Evolutionary conservation across 2,329 filamentous ascomycete genomes (phyloP).

Genomic region (Magnaporthiopsis rhizophila): DNA sequence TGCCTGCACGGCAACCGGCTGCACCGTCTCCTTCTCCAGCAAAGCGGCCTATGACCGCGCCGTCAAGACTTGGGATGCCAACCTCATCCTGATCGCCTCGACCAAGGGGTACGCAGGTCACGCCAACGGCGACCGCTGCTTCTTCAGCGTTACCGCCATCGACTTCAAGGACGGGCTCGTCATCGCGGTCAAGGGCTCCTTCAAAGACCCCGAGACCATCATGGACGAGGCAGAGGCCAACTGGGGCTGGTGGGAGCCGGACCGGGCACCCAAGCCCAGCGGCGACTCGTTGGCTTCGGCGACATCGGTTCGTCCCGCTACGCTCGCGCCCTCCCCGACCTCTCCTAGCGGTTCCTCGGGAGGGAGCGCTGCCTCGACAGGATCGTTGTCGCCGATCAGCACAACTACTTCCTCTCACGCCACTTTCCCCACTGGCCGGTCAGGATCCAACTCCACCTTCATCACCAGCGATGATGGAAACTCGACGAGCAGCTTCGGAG

Average conservation of each 20-base stretch:
- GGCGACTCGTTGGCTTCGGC: not conserved
- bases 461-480: not conserved
- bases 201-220: not conserved
- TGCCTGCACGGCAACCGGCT: not conserved
- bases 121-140: conserved; percentile 9
- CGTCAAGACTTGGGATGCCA: not conserved
- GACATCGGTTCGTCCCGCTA: not conserved
- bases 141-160: conserved; percentile 1
- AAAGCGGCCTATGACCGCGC: not conserved
- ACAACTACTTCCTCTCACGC: too few relatives aligned
- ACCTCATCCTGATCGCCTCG: conserved; percentile 10
- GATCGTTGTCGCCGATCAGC: not conserved
- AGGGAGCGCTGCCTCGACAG: not conserved
- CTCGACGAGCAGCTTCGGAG: conserved; percentile 5
- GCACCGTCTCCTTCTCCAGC: conserved; percentile 1
- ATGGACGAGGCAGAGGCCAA: not conserved
- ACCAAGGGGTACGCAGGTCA: not conserved
- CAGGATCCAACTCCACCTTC: not conserved
- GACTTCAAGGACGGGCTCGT: not conserved
- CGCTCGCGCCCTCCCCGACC: conserved; percentile 29
- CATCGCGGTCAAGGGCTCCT: not conserved
- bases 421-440: too few relatives aligned
- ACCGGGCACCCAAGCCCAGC: not conserved
- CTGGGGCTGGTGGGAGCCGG: conserved; percentile 2
- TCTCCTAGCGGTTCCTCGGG: conserved; percentile 13